Base-by-base conservation (phyloP, 306 rosid species). In the Hippophae rhamnoides region DNA sequence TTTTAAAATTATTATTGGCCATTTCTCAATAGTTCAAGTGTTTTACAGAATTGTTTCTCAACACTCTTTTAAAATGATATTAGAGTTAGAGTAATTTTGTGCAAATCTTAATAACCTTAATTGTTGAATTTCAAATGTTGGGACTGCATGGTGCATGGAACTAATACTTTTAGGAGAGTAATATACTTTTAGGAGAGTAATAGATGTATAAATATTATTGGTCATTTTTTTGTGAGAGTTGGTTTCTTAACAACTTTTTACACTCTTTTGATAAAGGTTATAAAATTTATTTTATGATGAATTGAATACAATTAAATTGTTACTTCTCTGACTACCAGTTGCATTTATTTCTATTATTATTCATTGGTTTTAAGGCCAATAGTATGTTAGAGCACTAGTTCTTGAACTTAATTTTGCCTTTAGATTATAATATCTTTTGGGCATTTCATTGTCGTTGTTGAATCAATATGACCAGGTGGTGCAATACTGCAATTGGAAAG, bases 401-500 rank as follows among this genome's bases (percentile, higher is more conserved):
- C 13, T 41, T 13, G 48, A 57, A 41, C 13, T 57, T 41, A 7
- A 5, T 47, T 47, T 47, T 47, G 10, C n/a, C 55, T 51, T 51
- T 12, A 13, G 31, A 13, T n/a, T 13, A 5, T 11, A 51, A 3
- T 5, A 18, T 26, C 9, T 7, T 53, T 25, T 3, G 26, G 8
- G 31, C 13, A 9, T 7, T 27, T 26, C 40, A 8, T 38, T 62
- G 38, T n/a, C 48, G n/a, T 44, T 9, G 7, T 9, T 57, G 47
- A 48, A 40, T 56, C 65, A 38, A 57, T 31, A 56, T 63, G 25
- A 61, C 57, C 86, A 92, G 98, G 83, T 83, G 25, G 84, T 79
- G 67, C 86, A 85, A 57, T 88, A 70, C 75, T 73, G 63, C 63
- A 54, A 63, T 72, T 92, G 96, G 96, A 76, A 74, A 74, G 77